These are phyloP conservation scores for Petunia hybrid DNA, from an alignment of 305 asterid species.

Conservation along the genomic window DNA sequence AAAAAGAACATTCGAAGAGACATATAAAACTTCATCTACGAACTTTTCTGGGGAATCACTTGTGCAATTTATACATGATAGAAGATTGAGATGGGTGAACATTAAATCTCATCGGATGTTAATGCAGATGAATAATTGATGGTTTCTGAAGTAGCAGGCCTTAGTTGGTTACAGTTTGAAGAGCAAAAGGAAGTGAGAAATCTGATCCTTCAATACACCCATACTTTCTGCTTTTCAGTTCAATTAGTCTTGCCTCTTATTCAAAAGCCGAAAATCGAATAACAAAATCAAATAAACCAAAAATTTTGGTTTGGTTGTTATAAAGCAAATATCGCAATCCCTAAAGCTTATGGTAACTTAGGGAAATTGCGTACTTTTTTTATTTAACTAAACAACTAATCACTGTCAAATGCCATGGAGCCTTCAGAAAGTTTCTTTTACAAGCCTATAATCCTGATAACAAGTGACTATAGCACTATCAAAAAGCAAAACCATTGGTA, in stretches of 20 bases:
- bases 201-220: constrained; percentile 5
- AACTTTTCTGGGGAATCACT: not conserved
- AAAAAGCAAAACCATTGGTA: not conserved
- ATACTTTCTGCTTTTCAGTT: not conserved
- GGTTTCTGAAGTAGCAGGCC: not conserved
- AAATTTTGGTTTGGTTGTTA: not conserved
- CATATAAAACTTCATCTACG: constrained; percentile 8
- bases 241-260: not conserved
- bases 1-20: not conserved
- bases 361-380: not conserved
- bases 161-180: constrained; percentile 22
- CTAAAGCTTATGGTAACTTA: not conserved
- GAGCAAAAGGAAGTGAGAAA: not conserved
- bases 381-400: not conserved
- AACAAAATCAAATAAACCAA: constrained; percentile 24
- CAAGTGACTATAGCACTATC: not conserved
- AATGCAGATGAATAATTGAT: not conserved
- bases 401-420: not conserved
- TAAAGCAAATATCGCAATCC: not conserved
- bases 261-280: not conserved
- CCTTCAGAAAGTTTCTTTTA: not conserved
- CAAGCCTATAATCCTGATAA: not conserved
- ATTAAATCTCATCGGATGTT: not conserved
- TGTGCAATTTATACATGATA: not conserved
- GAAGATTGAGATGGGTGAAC: not conserved